Base-by-base conservation (phyloP, 1,284 basidiomycete genomes). In the Apiotrichum porosum region DNA sequence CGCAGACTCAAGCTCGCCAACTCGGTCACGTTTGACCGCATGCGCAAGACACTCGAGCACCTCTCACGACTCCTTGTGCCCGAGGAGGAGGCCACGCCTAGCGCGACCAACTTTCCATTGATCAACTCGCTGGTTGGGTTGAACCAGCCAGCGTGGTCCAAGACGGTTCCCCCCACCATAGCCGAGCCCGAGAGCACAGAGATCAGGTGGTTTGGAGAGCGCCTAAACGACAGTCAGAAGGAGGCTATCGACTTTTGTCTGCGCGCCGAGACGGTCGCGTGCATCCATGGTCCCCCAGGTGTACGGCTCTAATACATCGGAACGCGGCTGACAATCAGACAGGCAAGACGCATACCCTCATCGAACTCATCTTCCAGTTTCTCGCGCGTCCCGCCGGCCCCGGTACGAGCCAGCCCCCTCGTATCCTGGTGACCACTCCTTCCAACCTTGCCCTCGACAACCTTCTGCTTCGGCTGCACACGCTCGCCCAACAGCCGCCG, bases 211-310 rank as follows among this genome's bases (percentile, higher is more conserved):
- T 86, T 88, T 58, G 86, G 95, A 58, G 67, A 78, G 0, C 79
- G 76, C 0, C 76, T 97, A 36, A 97, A 98, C 66, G 71, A 78
- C 0, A 88, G 87, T 51, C 94, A 98, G 67, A 83, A 84, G 65
- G 77, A 81, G 17, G 91, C 92, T 0, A 82, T 74, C 15, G 37
- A 57, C 40, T 71, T 71, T 51, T 68, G 68, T 31, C 47, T 74
- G 13, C 56, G 54, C 10, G 68, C 76, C 1, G 57, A 81, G 1
- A 85, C 92, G 63, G 79, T 97, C 0, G 87, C 88, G 0, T 88
- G 92, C 57, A 92, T 98, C n/a, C 93, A 97, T 65, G 93, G 94
- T 0, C 94, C 94, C 6, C 93, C 94, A 51, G 93, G 79, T 1
- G 89, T 87, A 68, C n/a, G n/a, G n/a, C n/a, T n/a, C n/a, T n/a